A percentile compares a stretch with the other conserved stretches of the same genome.
These are phyloP conservation scores for Draba incana DNA, from an alignment of 345 rosid genomes.

Conservation along the genomic window DNA sequence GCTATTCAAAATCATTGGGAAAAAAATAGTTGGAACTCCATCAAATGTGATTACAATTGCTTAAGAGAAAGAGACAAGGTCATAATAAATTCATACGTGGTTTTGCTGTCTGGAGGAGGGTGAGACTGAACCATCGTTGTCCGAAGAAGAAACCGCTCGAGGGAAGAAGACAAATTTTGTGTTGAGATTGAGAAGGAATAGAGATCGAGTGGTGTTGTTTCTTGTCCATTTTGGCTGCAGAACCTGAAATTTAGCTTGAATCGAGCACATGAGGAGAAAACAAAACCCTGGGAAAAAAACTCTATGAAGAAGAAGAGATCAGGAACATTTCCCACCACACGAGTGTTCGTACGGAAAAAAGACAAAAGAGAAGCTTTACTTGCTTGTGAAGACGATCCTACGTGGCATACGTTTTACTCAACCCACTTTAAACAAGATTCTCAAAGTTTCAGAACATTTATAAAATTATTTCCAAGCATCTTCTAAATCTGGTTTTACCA, in stretches of 20 bases:
- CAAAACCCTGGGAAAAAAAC: neutral
- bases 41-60: conserved; percentile 10
- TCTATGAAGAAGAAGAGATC: neutral
- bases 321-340: conserved; percentile 34
- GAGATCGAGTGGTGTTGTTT: conserved; percentile 21
- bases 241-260: conserved; percentile 41
- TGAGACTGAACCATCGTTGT: conserved; percentile 47
- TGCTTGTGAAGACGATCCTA: neutral
- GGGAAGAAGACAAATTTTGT: conserved; percentile 42
- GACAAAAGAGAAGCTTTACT: conserved; percentile 5
- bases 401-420: conserved; percentile 14
- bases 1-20: conserved; percentile 24
- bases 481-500: too few relatives aligned
- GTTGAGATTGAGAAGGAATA: conserved; percentile 32
- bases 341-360: conserved; percentile 10
- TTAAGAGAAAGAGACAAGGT: neutral
- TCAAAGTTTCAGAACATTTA: too few relatives aligned
- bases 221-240: conserved; percentile 46
- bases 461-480: too few relatives aligned
- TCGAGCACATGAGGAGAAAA: conserved; percentile 42
- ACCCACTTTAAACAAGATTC: too few relatives aligned
- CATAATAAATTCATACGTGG: conserved; percentile 38
- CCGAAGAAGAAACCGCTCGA: conserved; percentile 49
- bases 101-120: conserved; percentile 48
- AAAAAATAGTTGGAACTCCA: neutral